phyloP scores from a whole-genome alignment of 768 basidiomycete genomes.

The Xerocomus spinulosus region DNA sequence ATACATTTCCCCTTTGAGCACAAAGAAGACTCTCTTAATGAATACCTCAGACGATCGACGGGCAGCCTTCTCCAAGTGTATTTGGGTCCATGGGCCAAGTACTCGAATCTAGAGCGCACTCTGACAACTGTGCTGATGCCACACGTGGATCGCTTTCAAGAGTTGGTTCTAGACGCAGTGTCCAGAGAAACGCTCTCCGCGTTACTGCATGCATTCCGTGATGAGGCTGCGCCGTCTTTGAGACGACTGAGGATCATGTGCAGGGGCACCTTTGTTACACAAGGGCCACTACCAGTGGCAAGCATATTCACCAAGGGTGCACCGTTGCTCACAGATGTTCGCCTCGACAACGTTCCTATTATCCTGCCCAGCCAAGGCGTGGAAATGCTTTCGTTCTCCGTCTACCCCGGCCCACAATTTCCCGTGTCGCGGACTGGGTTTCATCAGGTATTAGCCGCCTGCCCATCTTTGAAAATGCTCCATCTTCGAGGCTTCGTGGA shows the following conservation, averaged over 20 bases:
- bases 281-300: constrained; percentile 22
- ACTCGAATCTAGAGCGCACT: constrained; percentile 24
- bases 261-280: constrained; percentile 25
- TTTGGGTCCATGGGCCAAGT: constrained; percentile 31
- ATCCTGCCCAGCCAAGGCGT: constrained; percentile 17
- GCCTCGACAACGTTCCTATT: constrained; percentile 30
- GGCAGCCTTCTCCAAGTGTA: constrained; percentile 30
- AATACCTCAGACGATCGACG: constrained; percentile 32
- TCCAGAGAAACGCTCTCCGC: constrained; percentile 28
- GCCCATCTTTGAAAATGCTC: constrained; percentile 19
- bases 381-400: constrained; percentile 30
- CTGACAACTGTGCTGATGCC: constrained; percentile 26
- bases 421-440: constrained; percentile 24
- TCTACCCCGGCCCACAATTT: constrained; percentile 32
- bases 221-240: constrained; percentile 26
- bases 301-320: constrained; percentile 30
- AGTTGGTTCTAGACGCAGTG: constrained; percentile 28
- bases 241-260: constrained; percentile 27
- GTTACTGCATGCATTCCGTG: constrained; percentile 21
- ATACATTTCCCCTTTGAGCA: constrained; percentile 30
- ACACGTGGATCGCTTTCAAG: constrained; percentile 26
- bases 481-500: constrained; percentile 33
- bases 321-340: constrained; percentile 30
- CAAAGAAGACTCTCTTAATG: constrained; percentile 25
- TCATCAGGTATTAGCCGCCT: constrained; percentile 17